These are phyloP conservation scores for Perkinsus marinus DNA, from an alignment of 169 alveolate genomes.

Conservation along the genomic window DNA sequence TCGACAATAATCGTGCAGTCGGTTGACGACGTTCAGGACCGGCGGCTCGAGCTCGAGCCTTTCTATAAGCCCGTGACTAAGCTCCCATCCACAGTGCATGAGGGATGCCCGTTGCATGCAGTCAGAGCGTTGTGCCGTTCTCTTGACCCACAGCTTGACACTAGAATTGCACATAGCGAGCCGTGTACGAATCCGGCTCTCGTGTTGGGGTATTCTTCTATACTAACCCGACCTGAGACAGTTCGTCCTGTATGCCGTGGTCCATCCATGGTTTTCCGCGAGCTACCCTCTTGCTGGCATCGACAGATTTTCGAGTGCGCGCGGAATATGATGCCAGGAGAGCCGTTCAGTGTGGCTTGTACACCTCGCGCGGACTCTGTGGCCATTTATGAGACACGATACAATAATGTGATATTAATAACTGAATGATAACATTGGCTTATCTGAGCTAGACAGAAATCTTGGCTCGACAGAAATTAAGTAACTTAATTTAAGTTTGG, in stretches of 20 bases:
- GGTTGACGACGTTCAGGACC: neutral
- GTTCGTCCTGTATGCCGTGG: neutral
- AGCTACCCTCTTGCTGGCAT: neutral
- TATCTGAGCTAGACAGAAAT: no score
- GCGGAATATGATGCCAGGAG: neutral
- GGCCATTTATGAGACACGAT: no score
- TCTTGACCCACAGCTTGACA: neutral
- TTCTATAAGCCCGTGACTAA: neutral
- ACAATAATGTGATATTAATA: no score
- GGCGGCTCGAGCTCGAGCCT: neutral
- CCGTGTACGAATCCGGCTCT: neutral
- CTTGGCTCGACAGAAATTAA: no score
- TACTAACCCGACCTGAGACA: neutral
- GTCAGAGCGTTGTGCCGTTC: neutral
- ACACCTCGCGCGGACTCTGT: neutral
- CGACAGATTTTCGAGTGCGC: neutral
- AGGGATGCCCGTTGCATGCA: neutral
- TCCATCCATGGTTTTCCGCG: neutral
- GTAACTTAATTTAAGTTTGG: no score
- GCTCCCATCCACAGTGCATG: neutral
- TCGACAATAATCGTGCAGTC: neutral
- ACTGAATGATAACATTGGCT: no score
- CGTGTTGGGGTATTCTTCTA: neutral
- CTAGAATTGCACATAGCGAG: neutral
- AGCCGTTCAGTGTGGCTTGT: neutral